Conservation (phyloP, 2,329 filamentous ascomycete species). For the Epichloe baconii region DNA sequence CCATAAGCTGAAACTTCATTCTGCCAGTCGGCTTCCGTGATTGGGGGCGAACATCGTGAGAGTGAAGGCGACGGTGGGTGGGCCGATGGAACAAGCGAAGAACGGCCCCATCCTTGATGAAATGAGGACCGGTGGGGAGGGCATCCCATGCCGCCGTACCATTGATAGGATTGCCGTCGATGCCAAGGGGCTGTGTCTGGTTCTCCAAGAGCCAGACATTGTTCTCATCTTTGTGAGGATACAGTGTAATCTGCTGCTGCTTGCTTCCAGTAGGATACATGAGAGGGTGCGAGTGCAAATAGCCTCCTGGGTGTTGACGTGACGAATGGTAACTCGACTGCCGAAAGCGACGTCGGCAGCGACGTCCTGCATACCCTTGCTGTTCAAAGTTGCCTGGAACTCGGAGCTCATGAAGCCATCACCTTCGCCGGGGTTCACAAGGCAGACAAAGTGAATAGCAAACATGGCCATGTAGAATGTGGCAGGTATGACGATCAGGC, state of each 20-base stretch:
- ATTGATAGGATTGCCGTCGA: slow-evolving; percentile 62
- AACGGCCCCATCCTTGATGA: slow-evolving; percentile 67
- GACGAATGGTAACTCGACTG: slow-evolving; percentile 73
- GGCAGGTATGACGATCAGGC: slow-evolving; percentile 75
- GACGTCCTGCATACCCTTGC: slow-evolving; percentile 90
- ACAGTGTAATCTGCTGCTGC: slow-evolving; percentile 96
- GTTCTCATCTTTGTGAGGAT: slow-evolving; percentile 98
- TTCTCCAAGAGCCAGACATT: slow-evolving; percentile 93
- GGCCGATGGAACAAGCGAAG: slow-evolving; percentile 72
- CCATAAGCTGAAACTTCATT: slow-evolving; percentile 95
- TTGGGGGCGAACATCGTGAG: slow-evolving; percentile 82
- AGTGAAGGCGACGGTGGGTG: slow-evolving; percentile 84
- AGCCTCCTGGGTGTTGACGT: slow-evolving; percentile 95
- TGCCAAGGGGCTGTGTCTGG: slow-evolving; percentile 76
- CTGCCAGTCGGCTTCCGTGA: slow-evolving; percentile 86
- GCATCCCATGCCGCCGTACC: slow-evolving; percentile 78
- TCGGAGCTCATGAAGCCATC: slow-evolving; percentile 99
- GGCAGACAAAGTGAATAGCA: slow-evolving; percentile 85
- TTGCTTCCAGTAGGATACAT: slow-evolving; percentile 98
- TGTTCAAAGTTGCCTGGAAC: slow-evolving; percentile 95
- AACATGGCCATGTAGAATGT: slow-evolving; percentile 97
- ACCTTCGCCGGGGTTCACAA: slow-evolving; percentile 89
- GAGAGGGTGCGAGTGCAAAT: slow-evolving; percentile 88
- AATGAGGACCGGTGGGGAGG: slow-evolving; percentile 43
- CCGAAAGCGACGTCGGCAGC: slow-evolving; percentile 85